phyloP scores from a whole-genome alignment of 2,329 filamentous ascomycete genomes.

The Lachnellula willkommii region DNA sequence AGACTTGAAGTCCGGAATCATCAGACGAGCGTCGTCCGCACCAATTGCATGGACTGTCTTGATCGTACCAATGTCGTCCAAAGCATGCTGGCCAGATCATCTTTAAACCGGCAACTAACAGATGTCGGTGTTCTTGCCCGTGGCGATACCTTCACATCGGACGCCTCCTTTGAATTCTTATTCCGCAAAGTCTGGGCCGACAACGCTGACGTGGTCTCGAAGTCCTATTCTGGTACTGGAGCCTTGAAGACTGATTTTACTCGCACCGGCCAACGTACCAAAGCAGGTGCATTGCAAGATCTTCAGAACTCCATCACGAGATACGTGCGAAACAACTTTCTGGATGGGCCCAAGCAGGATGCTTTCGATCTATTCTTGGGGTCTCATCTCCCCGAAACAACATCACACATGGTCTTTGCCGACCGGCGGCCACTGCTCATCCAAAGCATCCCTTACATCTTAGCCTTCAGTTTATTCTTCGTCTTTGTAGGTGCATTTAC shows the following conservation, averaged over 20 bases:
- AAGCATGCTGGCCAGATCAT: slow-evolving; percentile 89
- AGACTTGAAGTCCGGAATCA: slow-evolving; percentile 72
- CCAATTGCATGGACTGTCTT: slow-evolving; percentile 99
- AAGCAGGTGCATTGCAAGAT: slow-evolving; percentile 78
- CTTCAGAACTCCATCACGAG: slow-evolving; percentile 81
- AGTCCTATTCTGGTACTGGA: slow-evolving; percentile 89
- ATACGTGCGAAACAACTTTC: slow-evolving; percentile 91
- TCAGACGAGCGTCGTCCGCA: slow-evolving; percentile 88
- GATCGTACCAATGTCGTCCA: slow-evolving; percentile 98
- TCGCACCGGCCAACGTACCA: slow-evolving; percentile 84
- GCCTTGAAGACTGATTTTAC: slow-evolving; percentile 98
- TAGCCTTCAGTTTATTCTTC: slow-evolving; percentile 73
- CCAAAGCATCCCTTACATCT: slow-evolving; percentile 87
- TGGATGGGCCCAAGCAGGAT: slow-evolving; percentile 90
- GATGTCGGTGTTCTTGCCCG: slow-evolving; percentile 74
- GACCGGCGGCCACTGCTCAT: slow-evolving; percentile 82
- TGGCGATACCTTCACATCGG: slow-evolving; percentile 69
- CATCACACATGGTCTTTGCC: slow-evolving; percentile 69
- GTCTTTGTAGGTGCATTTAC: slow-evolving; percentile 71
- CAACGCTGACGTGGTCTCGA: slow-evolving; percentile 92
- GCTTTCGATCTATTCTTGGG: slow-evolving; percentile 93
- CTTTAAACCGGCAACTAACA: slow-evolving; percentile 79
- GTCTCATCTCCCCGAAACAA: slow-evolving; percentile 70
- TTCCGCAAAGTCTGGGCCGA: slow-evolving; percentile 99
- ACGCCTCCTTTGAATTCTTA: slow-evolving; percentile 77